Percentiles rank a stretch among this genome's conserved stretches.
Evolutionary conservation across 495 filamentous ascomycete genomes (phyloP).

Genomic region (Penicillium macrosclerotiorum): DNA sequence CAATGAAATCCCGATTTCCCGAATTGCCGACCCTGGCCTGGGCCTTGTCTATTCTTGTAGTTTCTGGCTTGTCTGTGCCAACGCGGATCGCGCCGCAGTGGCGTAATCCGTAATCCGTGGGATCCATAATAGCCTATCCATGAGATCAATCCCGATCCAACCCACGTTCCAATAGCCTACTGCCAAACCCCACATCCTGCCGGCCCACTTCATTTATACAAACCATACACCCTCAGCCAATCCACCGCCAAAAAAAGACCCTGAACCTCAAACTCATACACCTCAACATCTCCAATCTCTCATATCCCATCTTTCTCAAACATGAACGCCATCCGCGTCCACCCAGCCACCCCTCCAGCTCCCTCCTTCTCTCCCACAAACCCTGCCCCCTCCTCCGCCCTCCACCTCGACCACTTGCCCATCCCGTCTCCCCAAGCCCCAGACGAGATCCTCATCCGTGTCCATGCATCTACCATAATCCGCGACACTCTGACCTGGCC

Average conservation of each 20-base stretch:
- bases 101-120: too few relatives aligned
- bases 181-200: too few relatives aligned
- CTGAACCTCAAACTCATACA: too few relatives aligned
- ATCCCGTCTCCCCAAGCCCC: slow-evolving; percentile 20
- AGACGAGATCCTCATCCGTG: slow-evolving; percentile 26
- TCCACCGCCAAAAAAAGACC: too few relatives aligned
- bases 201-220: too few relatives aligned
- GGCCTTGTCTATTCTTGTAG: not conserved
- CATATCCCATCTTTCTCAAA: slow-evolving; percentile 2
- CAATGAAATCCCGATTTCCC: not conserved
- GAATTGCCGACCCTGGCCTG: not conserved
- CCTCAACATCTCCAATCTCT: too few relatives aligned
- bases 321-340: slow-evolving; percentile 41
- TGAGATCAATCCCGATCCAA: too few relatives aligned
- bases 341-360: slow-evolving; percentile 19
- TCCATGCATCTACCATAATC: slow-evolving; percentile 31
- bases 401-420: slow-evolving; percentile 31
- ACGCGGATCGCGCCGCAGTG: slow-evolving; percentile 1
- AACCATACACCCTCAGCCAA: too few relatives aligned
- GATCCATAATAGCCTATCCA: too few relatives aligned
- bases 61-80: not conserved
- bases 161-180: too few relatives aligned
- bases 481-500: slow-evolving; percentile 36
- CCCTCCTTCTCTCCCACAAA: slow-evolving; percentile 28
- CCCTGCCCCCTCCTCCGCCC: slow-evolving; percentile 31